Evolutionary conservation across 1,284 basidiomycete genomes (phyloP).

Genomic region (Leccinum pseudoinsigne): DNA sequence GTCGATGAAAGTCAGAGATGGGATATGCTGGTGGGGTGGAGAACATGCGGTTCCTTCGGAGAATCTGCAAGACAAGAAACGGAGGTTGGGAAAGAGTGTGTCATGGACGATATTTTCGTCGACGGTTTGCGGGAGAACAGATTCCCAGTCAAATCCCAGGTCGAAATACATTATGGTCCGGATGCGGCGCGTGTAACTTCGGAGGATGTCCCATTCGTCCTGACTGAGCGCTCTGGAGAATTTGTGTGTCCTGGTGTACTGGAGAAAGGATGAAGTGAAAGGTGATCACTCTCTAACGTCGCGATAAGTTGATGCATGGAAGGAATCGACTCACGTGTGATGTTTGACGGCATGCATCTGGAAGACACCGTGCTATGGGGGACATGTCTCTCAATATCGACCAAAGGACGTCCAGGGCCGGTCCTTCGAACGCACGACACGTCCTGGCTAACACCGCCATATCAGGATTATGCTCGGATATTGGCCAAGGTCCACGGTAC

Average conservation of each 20-base stretch:
- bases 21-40: not conserved
- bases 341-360: not conserved
- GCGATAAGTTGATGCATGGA: not conserved
- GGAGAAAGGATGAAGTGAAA: not conserved
- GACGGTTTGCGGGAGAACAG: not conserved
- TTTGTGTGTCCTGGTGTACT: not conserved
- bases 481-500: no score
- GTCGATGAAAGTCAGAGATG: not conserved
- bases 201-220: not conserved
- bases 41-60: not conserved
- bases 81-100: not conserved
- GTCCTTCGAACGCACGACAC: not conserved
- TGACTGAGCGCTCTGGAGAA: not conserved
- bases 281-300: not conserved
- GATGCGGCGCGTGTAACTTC: not conserved
- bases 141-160: not conserved
- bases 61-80: not conserved
- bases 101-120: not conserved
- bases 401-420: not conserved
- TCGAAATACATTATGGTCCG: not conserved
- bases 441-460: not conserved
- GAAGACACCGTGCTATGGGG: not conserved
- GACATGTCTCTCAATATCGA: not conserved
- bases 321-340: not conserved
- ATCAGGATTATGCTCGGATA: no score